These are phyloP conservation scores for Taxawa tesnikishii DNA, from an alignment of 2,329 filamentous ascomycete species.

Conservation along the genomic window DNA sequence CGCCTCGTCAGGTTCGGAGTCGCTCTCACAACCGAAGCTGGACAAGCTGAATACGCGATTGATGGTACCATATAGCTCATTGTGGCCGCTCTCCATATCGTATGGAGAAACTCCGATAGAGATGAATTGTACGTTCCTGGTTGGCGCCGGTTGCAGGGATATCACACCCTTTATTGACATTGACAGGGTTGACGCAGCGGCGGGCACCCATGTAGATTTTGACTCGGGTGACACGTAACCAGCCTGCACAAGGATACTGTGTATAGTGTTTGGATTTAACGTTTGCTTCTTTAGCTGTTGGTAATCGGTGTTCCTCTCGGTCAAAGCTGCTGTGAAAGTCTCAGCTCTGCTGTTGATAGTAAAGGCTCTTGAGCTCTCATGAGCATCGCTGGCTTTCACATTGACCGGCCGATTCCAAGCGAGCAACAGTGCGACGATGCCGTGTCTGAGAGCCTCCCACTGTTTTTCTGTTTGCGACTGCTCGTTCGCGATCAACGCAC, in stretches of 20 bases:
- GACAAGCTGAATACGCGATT: slow-evolving; percentile 69
- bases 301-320: slow-evolving; percentile 15
- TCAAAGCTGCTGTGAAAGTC: slow-evolving; percentile 10
- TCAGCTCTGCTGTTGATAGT: slow-evolving; percentile 3
- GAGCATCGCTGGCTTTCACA: slow-evolving; percentile 46
- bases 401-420: slow-evolving; percentile 49
- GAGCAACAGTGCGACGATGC: slow-evolving; percentile 54
- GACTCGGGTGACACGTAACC: slow-evolving; percentile 45
- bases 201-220: slow-evolving; percentile 52
- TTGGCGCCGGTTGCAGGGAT: slow-evolving; percentile 57
- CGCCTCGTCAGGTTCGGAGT: slow-evolving; percentile 19
- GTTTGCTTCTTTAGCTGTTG: slow-evolving; percentile 8
- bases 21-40: slow-evolving; percentile 56
- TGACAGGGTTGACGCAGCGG: slow-evolving; percentile 51
- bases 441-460: slow-evolving; percentile 51
- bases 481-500: slow-evolving; percentile 42
- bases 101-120: slow-evolving; percentile 63
- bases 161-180: slow-evolving; percentile 59
- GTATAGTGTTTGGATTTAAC: slow-evolving; percentile 14
- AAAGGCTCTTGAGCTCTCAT: slow-evolving; percentile 14
- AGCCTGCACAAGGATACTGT: slow-evolving; percentile 52
- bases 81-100: slow-evolving; percentile 40
- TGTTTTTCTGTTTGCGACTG: slow-evolving; percentile 44
- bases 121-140: slow-evolving; percentile 66
- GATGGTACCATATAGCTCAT: slow-evolving; percentile 62